These are phyloP conservation scores for Penicillium waksmanii DNA, from an alignment of 495 filamentous ascomycete genomes.

Conservation along the genomic window DNA sequence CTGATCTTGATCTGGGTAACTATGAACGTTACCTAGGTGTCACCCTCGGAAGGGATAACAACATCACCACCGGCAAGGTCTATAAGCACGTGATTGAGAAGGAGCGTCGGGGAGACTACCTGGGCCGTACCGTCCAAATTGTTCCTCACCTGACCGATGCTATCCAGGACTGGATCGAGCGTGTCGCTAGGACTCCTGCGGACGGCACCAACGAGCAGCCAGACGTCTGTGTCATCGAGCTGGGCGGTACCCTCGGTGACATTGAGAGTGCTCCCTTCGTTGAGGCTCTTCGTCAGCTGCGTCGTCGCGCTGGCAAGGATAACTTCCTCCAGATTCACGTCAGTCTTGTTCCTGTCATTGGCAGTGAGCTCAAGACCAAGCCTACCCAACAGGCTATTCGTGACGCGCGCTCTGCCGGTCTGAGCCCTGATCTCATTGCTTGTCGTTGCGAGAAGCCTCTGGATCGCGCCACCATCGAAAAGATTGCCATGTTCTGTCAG, in stretches of 20 bases:
- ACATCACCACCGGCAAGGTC: slow-evolving; percentile 78
- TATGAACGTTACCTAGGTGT: slow-evolving; percentile 64
- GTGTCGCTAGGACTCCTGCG: slow-evolving; percentile 83
- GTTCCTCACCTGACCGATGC: slow-evolving; percentile 90
- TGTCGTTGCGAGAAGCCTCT: slow-evolving; percentile 83
- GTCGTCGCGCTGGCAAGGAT: slow-evolving; percentile 68
- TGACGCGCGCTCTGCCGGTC: slow-evolving; percentile 75
- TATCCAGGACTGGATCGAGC: slow-evolving; percentile 90
- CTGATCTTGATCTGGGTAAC: slow-evolving; percentile 93
- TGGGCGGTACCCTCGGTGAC: slow-evolving; percentile 79
- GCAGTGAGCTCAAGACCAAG: slow-evolving; percentile 88
- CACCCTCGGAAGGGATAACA: slow-evolving; percentile 31
- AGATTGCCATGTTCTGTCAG: slow-evolving; percentile 87
- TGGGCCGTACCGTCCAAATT: slow-evolving; percentile 91
- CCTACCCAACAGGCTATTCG: slow-evolving; percentile 91
- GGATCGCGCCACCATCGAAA: slow-evolving; percentile 73
- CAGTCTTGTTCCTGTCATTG: slow-evolving; percentile 39
- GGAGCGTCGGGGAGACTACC: slow-evolving; percentile 81
- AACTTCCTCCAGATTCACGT: slow-evolving; percentile 80
- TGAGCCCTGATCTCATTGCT: slow-evolving; percentile 90
- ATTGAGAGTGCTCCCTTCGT: slow-evolving; percentile 92
- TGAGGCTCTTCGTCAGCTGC: slow-evolving; percentile 80
- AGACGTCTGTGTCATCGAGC: slow-evolving; percentile 89
- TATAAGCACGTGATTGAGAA: slow-evolving; percentile 83
- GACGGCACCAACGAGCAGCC: slow-evolving; percentile 82